A percentile compares a stretch with the other conserved stretches of the same genome.
Conservation (phyloP, 371 early-diverging fungal genomes). For the Amoeboaphelidium protococcarum region DNA sequence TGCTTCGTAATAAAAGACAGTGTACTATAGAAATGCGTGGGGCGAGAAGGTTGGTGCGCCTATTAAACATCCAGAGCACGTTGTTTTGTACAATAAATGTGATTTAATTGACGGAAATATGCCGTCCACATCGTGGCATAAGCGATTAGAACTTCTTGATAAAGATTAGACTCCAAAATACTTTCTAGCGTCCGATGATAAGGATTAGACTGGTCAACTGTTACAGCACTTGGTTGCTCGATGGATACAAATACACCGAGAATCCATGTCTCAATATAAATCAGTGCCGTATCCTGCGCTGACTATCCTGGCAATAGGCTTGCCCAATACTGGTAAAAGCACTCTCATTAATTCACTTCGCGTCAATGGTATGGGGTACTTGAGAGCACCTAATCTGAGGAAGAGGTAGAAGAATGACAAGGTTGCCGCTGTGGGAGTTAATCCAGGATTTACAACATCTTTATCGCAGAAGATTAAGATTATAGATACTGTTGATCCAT, state of each 20-base stretch:
- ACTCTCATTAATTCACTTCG: slow-evolving; percentile 55
- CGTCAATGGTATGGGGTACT: background rate
- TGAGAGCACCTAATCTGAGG: background rate
- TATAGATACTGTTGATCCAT: background rate
- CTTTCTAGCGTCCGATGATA: background rate
- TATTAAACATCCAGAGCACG: slow-evolving; percentile 21
- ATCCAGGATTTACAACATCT: background rate
- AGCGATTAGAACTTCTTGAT: background rate
- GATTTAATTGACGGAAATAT: slow-evolving; percentile 46
- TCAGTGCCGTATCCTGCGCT: slow-evolving; percentile 14
- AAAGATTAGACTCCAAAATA: background rate
- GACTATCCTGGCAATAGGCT: slow-evolving; percentile 60
- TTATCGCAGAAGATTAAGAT: background rate
- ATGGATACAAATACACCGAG: background rate
- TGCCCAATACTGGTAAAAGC: slow-evolving; percentile 90
- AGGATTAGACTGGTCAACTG: background rate
- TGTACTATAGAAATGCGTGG: background rate
- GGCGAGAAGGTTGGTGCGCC: background rate
- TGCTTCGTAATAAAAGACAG: background rate
- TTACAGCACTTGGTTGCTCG: background rate
- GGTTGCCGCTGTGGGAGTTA: background rate
- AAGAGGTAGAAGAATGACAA: background rate
- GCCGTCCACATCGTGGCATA: too few species aligned
- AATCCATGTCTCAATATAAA: background rate
- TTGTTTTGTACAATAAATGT: slow-evolving; percentile 73